A percentile compares a stretch with the other conserved stretches of the same genome.
Evolutionary conservation across 441 rosid genomes (phyloP).

Genomic region (Metrosideros polymorpha): DNA sequence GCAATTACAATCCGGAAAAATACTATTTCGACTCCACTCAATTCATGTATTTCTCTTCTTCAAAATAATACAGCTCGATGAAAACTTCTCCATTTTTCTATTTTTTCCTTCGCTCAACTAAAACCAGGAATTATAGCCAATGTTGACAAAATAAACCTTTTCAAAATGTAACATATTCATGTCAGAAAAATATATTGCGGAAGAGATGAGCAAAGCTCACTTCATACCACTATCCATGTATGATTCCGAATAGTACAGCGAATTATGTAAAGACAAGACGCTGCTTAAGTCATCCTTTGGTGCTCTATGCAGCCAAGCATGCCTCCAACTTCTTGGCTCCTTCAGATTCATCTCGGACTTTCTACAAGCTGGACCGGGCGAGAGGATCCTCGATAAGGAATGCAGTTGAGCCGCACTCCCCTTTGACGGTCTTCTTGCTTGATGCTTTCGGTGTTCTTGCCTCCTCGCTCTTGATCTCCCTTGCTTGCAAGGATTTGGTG

Average conservation of each 20-base stretch:
- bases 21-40: not conserved
- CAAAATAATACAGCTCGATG: not conserved
- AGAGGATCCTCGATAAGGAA: constrained; percentile 33
- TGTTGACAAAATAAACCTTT: constrained; percentile 1
- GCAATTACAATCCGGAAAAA: not conserved
- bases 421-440: constrained; percentile 10
- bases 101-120: not conserved
- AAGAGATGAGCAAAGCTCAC: not conserved
- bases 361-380: constrained; percentile 9
- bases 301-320: constrained; percentile 27
- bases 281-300: constrained; percentile 33
- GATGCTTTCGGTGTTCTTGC: constrained; percentile 10
- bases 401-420: constrained; percentile 30
- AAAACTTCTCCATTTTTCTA: not conserved
- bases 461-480: constrained; percentile 31
- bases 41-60: not conserved
- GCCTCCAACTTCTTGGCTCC: constrained; percentile 10
- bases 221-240: not conserved
- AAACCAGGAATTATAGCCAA: not conserved
- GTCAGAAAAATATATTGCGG: not conserved
- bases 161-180: not conserved
- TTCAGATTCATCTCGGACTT: constrained; percentile 6
- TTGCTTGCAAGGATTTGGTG: constrained; percentile 8
- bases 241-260: constrained; percentile 7
- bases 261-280: constrained; percentile 52